phyloP scores from a whole-genome alignment of 108 stramenopile species.

The Cyclostephanos tholiformis region DNA sequence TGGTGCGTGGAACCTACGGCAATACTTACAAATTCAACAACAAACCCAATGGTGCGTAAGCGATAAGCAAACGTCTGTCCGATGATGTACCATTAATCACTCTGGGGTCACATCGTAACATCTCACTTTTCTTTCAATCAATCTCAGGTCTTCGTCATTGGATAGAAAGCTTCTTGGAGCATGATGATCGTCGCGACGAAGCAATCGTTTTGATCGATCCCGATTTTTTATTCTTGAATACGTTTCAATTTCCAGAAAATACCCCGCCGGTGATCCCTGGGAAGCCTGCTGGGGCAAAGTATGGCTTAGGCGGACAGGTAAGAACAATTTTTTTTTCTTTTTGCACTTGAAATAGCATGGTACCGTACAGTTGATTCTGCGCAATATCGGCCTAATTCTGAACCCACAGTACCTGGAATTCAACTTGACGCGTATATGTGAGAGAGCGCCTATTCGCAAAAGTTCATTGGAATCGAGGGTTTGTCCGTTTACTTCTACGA shows the following conservation, averaged over 20 bases:
- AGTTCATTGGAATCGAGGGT: not conserved
- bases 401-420: slow-evolving; percentile 58
- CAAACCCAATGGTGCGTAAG: slow-evolving; percentile 52
- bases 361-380: not conserved
- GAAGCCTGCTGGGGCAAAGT: slow-evolving; percentile 53
- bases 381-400: not conserved
- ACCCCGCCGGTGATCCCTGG: slow-evolving; percentile 27
- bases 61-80: no score
- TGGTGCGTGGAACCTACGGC: slow-evolving; percentile 39
- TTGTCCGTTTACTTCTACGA: slow-evolving; percentile 37
- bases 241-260: slow-evolving; percentile 40
- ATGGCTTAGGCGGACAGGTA: slow-evolving; percentile 54
- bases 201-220: slow-evolving; percentile 57
- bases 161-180: slow-evolving; percentile 16
- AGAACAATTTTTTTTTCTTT: slow-evolving; percentile 3
- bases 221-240: slow-evolving; percentile 60
- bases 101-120: no score
- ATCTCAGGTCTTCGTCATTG: slow-evolving; percentile 44
- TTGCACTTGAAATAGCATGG: no score
- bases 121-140: not conserved
- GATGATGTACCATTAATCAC: no score
- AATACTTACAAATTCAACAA: slow-evolving; percentile 62
- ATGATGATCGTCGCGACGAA: slow-evolving; percentile 45
- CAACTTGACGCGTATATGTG: slow-evolving; percentile 52
- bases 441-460: slow-evolving; percentile 15